Percentiles rank a stretch among this genome's conserved stretches.
These are phyloP conservation scores for Eutrema japonicum DNA, from an alignment of 345 rosid genomes.

Conservation along the genomic window DNA sequence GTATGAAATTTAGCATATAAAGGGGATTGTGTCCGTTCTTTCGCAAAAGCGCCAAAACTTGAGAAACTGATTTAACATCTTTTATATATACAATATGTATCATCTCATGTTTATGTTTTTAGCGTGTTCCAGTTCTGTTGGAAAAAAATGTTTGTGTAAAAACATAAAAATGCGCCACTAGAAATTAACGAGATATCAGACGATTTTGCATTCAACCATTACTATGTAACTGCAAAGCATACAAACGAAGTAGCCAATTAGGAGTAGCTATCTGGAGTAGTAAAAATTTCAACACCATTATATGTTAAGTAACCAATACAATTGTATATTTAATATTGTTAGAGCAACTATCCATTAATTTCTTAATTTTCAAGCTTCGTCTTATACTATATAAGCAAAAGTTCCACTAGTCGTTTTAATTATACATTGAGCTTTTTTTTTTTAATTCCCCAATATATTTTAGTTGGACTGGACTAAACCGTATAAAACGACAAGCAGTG, in stretches of 20 bases:
- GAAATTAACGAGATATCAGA: too few species aligned
- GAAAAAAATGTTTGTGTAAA: too few species aligned
- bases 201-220: neutral
- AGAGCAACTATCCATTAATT: neutral
- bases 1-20: too few species aligned
- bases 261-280: neutral
- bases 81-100: too few species aligned
- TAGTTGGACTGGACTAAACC: conserved; percentile 4
- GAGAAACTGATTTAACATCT: too few species aligned
- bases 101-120: too few species aligned
- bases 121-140: too few species aligned
- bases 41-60: too few species aligned
- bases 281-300: neutral
- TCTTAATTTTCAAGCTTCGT: neutral
- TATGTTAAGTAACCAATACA: neutral
- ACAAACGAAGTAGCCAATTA: neutral
- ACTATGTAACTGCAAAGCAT: neutral
- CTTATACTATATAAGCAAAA: neutral
- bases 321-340: neutral
- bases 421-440: neutral
- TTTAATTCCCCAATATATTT: neutral
- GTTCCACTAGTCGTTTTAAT: conserved; percentile 2
- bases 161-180: too few species aligned
- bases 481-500: conserved; percentile 32
- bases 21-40: too few species aligned